These are phyloP conservation scores for Ophiorrhiza pumila DNA, from an alignment of 257 asterid species.

Conservation along the genomic window DNA sequence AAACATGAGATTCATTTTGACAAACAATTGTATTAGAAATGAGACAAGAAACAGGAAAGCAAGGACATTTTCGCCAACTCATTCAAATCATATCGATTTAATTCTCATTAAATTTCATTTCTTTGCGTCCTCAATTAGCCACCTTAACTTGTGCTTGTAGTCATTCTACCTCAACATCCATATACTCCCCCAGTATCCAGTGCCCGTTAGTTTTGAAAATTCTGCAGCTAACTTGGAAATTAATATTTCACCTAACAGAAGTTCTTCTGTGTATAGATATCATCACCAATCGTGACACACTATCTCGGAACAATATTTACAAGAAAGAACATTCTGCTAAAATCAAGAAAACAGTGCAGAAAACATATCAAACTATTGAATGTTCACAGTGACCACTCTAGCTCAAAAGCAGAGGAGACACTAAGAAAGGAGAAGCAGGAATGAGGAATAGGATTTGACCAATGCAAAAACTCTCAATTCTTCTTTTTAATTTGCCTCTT, in stretches of 20 bases:
- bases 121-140: not conserved
- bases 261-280: not conserved
- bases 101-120: not conserved
- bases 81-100: not conserved
- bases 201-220: not conserved
- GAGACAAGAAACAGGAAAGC: not conserved
- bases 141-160: not conserved
- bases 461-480: not conserved
- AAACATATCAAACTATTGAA: not conserved
- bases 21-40: not conserved
- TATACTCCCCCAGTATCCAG: not conserved
- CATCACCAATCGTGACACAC: not conserved
- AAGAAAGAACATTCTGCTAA: not conserved
- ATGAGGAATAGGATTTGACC: not conserved
- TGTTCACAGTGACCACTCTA: not conserved
- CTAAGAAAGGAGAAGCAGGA: not conserved
- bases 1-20: constrained; percentile 1
- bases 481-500: not conserved
- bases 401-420: not conserved
- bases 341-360: not conserved
- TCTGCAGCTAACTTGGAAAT: not conserved
- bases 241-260: not conserved
- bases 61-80: not conserved
- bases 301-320: not conserved
- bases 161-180: not conserved